Conservation (phyloP, 2,329 filamentous ascomycete genomes). For the Trichoderma aggressivum region DNA sequence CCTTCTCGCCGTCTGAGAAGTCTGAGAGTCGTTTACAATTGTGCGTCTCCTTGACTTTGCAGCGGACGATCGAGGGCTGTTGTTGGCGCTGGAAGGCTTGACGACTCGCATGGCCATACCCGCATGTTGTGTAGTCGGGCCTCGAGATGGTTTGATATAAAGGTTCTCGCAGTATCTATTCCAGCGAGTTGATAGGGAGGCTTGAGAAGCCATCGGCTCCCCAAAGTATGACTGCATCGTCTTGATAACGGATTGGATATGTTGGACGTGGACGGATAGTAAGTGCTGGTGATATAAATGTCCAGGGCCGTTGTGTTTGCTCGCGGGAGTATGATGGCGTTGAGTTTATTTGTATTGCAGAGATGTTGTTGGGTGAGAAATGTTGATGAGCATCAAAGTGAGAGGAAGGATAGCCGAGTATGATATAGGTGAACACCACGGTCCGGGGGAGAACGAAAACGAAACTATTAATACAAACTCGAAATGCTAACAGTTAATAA, state of each 20-base stretch:
- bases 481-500: not conserved
- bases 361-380: not conserved
- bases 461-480: constrained; percentile 15
- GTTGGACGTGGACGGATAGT: not conserved
- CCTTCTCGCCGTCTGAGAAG: constrained; percentile 35
- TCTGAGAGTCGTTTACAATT: constrained; percentile 48
- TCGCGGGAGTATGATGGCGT: not conserved
- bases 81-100: constrained; percentile 66
- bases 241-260: constrained; percentile 11
- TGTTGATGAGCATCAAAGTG: not conserved
- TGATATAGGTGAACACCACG: constrained; percentile 8
- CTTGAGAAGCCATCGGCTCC: constrained; percentile 25
- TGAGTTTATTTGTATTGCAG: not conserved
- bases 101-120: constrained; percentile 55
- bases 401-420: not conserved
- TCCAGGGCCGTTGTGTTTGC: not conserved
- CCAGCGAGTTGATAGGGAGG: constrained; percentile 26
- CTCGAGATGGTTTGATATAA: constrained; percentile 48
- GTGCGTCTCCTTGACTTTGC: constrained; percentile 53
- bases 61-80: constrained; percentile 59
- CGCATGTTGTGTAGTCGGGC: constrained; percentile 48
- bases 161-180: constrained; percentile 48
- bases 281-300: not conserved
- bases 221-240: constrained; percentile 35
- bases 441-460: constrained; percentile 9